Base-by-base conservation (phyloP, 768 basidiomycete genomes). In the Auricularia auricula-judae region DNA sequence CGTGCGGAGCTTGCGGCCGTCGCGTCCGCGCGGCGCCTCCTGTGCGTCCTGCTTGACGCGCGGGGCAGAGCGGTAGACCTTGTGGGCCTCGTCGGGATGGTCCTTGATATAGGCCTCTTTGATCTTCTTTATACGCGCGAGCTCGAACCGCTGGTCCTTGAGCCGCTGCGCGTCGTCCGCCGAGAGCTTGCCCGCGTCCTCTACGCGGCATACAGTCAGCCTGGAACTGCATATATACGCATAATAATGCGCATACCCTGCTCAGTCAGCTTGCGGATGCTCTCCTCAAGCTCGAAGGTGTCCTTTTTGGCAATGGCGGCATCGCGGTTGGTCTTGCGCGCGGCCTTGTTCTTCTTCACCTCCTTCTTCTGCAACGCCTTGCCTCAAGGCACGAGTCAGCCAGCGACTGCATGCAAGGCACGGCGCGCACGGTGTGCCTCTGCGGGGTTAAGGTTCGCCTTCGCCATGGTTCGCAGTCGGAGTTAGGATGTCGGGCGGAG, bases 331-430 rank as follows among this genome's bases (percentile, higher is more conserved):
- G 95, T 93, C 61, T 82, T 76, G 64, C 95, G 81, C 64, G 83
- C 86, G 73, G 87, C 76, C 80, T 97, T 98, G 81, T 98, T 96
- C 93, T 93, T 96, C 78, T 96, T 96, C 54, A 98, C 78, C 73
- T 99, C 96, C 73, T 94, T 98, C 75, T 93, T 94, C 65, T 92
- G 82, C 72, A 87, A 88, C 3, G 91, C 86, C 76, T 98, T 98
- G 64, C 94, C 94, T 97, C 69, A 33, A 39, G 42, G 36, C 3
- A 35, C 56, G 3, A 29, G 35, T 64, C 5, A 12, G 47, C 43
- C 23, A 35, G 51, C n/a, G 62, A n/a, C 11, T 11, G 62, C 23
- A 11, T 21, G n/a, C 42, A 59, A 1, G 2, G 56, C 12, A 58
- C 18, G 43, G 29, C 39, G 36, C 42, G 10, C 54, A 92, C 96